phyloP scores from a whole-genome alignment of 208 protist species.

The Acanthamoeba divionensis region DNA sequence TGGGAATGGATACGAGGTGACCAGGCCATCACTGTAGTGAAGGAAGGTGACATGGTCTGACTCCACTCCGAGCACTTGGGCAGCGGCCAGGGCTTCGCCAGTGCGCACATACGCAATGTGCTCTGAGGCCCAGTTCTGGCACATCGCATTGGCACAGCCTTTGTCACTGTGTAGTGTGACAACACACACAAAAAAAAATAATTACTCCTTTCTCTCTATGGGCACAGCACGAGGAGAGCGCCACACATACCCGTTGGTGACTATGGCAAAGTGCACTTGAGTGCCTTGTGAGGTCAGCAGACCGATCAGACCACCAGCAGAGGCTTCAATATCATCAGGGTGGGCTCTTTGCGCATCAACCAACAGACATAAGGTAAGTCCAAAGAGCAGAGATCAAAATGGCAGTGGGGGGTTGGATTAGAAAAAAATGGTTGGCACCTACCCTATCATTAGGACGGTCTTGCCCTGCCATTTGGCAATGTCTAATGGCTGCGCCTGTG shows the following conservation, averaged over 20 bases:
- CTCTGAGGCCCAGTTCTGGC: not conserved
- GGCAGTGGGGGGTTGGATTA: no score
- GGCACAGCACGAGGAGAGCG: not conserved
- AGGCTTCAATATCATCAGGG: conserved; percentile 17
- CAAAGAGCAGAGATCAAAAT: no score
- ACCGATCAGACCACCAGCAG: not conserved
- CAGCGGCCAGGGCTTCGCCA: not conserved
- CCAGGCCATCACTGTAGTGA: not conserved
- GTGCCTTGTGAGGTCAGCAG: conserved; percentile 18
- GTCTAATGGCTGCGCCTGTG: not conserved
- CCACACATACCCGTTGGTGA: conserved; percentile 5
- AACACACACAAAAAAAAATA: not conserved
- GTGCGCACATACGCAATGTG: not conserved
- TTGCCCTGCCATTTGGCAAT: not conserved
- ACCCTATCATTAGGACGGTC: not conserved
- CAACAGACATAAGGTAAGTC: no score
- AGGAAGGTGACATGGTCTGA: not conserved
- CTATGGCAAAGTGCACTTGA: not conserved
- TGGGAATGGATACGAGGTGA: conserved; percentile 14
- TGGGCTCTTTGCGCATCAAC: no score
- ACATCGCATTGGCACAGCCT: not conserved
- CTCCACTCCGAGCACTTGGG: not conserved
- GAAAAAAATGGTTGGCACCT: no score
- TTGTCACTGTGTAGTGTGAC: conserved; percentile 7
- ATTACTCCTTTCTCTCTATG: not conserved